Percentiles rank a stretch among this genome's conserved stretches.
Evolutionary conservation across 164 flowering plant genomes (phyloP).

Genomic region (Paratinospora sagittata): DNA sequence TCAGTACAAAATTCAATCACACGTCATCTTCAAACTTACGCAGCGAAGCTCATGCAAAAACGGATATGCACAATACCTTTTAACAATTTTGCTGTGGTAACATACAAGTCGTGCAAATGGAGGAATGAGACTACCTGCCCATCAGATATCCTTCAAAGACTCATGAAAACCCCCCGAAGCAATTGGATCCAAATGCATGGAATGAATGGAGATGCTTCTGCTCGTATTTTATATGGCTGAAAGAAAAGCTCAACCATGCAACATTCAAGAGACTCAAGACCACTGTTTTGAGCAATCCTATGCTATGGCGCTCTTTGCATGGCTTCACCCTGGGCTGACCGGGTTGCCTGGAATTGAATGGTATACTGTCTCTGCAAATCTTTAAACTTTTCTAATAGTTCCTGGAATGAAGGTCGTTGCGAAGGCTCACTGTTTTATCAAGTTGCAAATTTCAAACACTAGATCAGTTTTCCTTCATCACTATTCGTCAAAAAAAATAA

Average conservation of each 20-base stretch:
- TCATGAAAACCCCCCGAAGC: too few relatives aligned
- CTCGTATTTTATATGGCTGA: background rate
- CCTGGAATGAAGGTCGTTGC: slow-evolving; percentile 66
- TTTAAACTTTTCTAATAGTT: slow-evolving; percentile 58
- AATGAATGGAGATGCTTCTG: background rate
- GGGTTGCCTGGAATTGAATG: slow-evolving; percentile 52
- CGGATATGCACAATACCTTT: too few relatives aligned
- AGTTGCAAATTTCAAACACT: slow-evolving; percentile 1
- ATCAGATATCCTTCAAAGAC: too few relatives aligned
- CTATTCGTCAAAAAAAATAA: background rate
- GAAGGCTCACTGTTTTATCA: slow-evolving; percentile 51
- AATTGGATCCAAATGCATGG: background rate
- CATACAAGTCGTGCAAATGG: slow-evolving; percentile 3
- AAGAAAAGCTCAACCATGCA: background rate
- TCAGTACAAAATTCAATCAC: background rate
- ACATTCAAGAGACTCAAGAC: background rate
- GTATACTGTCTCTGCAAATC: slow-evolving; percentile 55
- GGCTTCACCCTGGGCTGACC: slow-evolving; percentile 36
- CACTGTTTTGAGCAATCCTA: background rate
- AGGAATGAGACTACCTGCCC: background rate
- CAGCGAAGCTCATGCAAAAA: background rate
- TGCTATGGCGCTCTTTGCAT: slow-evolving; percentile 24
- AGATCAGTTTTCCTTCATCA: background rate
- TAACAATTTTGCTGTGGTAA: background rate
- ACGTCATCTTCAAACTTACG: background rate